These are phyloP conservation scores for Cyclostephanos tholiformis DNA, from an alignment of 108 stramenopile genomes.

Conservation along the genomic window DNA sequence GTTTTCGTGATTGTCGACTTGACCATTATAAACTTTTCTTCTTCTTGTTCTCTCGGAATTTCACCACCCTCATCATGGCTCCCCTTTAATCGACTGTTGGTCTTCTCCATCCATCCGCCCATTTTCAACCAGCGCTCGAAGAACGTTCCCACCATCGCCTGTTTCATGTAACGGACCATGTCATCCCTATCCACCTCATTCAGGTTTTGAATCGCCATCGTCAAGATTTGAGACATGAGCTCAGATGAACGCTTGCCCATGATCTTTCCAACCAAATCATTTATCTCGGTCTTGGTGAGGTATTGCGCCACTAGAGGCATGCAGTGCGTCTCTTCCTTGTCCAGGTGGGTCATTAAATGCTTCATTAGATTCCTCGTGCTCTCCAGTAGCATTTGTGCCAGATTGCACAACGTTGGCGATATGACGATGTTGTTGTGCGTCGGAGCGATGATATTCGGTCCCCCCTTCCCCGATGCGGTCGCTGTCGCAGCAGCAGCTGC, in stretches of 20 bases:
- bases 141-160: slow-evolving; percentile 89
- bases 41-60: slow-evolving; percentile 17
- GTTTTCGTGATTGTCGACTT: neutral
- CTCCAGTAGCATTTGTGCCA: slow-evolving; percentile 58
- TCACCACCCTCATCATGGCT: slow-evolving; percentile 27
- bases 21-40: neutral
- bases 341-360: slow-evolving; percentile 81
- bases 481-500: no score
- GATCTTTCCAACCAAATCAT: slow-evolving; percentile 87
- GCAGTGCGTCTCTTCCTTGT: slow-evolving; percentile 89
- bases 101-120: slow-evolving; percentile 71
- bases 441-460: neutral
- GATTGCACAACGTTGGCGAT: slow-evolving; percentile 41
- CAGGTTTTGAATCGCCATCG: slow-evolving; percentile 92
- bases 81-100: slow-evolving; percentile 9
- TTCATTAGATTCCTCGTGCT: slow-evolving; percentile 55
- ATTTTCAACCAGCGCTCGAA: slow-evolving; percentile 89
- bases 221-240: slow-evolving; percentile 87
- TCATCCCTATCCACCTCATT: slow-evolving; percentile 71
- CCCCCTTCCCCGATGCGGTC: neutral
- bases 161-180: slow-evolving; percentile 90
- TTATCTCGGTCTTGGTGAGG: slow-evolving; percentile 80
- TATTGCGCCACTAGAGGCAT: slow-evolving; percentile 86
- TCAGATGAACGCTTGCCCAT: slow-evolving; percentile 87
- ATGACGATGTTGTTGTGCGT: slow-evolving; percentile 8